A percentile compares a stretch with the other conserved stretches of the same genome.
Evolutionary conservation across 805 yeast genomes (phyloP).

Genomic region (Ogataea nitratoaversa): DNA sequence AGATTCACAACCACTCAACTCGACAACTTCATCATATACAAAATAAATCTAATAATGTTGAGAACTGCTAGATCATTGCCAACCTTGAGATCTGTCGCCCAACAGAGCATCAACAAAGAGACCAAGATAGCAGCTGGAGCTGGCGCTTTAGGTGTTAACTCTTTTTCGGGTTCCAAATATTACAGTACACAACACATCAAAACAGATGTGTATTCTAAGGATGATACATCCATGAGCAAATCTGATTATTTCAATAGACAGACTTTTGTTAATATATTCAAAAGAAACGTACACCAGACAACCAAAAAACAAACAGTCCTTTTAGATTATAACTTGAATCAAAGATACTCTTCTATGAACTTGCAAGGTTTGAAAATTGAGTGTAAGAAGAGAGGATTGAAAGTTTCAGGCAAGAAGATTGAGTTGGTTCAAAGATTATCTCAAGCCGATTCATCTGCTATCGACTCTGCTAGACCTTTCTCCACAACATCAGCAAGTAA

Average conservation of each 20-base stretch:
- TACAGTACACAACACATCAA: conserved; percentile 6
- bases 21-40: background rate
- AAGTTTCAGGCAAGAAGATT: conserved; percentile 56
- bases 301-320: conserved; percentile 29
- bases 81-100: conserved; percentile 26
- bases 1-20: no score
- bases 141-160: conserved; percentile 2
- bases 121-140: background rate
- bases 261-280: conserved; percentile 14
- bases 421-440: conserved; percentile 44
- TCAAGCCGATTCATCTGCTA: conserved; percentile 13
- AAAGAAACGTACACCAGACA: conserved; percentile 33
- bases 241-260: background rate
- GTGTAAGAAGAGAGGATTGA: conserved; percentile 56
- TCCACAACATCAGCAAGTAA: conserved; percentile 11
- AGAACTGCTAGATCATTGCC: conserved; percentile 34
- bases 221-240: conserved; percentile 4
- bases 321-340: conserved; percentile 20
- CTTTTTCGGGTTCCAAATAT: conserved; percentile 7
- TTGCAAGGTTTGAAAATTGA: conserved; percentile 53
- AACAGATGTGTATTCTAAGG: conserved; percentile 4
- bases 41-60: conserved; percentile 15
- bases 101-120: conserved; percentile 20
- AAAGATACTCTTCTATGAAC: conserved; percentile 39
- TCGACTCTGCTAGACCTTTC: conserved; percentile 10